A percentile compares a stretch with the other conserved stretches of the same genome.
These are phyloP conservation scores for Adansonia rubrostipa DNA, from an alignment of 441 rosid species.

Conservation along the genomic window DNA sequence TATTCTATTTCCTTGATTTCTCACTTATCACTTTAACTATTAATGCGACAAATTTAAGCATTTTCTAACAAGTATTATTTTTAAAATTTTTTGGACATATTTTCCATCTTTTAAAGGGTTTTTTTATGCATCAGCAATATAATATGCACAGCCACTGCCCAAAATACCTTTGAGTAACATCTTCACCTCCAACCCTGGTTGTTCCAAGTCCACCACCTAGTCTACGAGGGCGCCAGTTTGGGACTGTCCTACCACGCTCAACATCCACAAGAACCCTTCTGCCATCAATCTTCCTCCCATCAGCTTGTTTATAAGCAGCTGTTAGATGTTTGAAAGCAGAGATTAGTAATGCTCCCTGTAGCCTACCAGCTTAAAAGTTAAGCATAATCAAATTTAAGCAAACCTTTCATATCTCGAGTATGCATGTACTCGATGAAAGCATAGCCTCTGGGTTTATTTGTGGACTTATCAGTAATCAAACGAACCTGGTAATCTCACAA, in stretches of 20 bases:
- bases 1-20: background rate
- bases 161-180: constrained; percentile 55
- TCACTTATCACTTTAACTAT: background rate
- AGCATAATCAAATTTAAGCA: constrained; percentile 21
- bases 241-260: constrained; percentile 93
- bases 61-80: background rate
- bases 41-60: background rate
- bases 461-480: constrained; percentile 62
- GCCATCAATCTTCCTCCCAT: constrained; percentile 94
- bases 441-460: constrained; percentile 90
- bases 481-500: constrained; percentile 65
- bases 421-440: constrained; percentile 91
- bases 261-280: constrained; percentile 96
- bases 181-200: constrained; percentile 85
- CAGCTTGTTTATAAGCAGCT: constrained; percentile 97
- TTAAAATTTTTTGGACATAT: background rate
- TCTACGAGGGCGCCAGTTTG: constrained; percentile 96
- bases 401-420: constrained; percentile 95
- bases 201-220: constrained; percentile 99
- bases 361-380: background rate
- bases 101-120: background rate
- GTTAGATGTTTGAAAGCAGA: constrained; percentile 30
- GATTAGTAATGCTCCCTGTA: constrained; percentile 25
- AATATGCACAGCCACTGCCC: constrained; percentile 37
- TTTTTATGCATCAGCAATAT: background rate